phyloP scores from a whole-genome alignment of 2,329 filamentous ascomycete species.

The Fusarium brachygibbosum region DNA sequence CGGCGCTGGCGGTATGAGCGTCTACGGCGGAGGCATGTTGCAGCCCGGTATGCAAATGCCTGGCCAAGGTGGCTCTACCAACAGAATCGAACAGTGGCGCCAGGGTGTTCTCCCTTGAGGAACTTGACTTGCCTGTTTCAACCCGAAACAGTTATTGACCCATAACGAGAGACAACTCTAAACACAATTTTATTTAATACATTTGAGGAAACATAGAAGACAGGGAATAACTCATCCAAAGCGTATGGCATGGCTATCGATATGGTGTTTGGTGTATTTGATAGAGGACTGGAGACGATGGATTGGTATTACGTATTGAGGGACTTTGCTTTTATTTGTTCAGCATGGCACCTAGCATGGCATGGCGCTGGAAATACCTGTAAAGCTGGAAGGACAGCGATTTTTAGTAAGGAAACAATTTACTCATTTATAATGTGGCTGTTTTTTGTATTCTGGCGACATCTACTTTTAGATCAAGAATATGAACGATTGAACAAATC shows the following conservation, averaged over 20 bases:
- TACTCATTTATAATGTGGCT: slow-evolving; percentile 31
- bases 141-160: background rate
- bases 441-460: slow-evolving; percentile 2
- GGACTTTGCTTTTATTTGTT: slow-evolving; percentile 29
- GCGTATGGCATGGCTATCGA: slow-evolving; percentile 13
- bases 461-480: slow-evolving; percentile 18
- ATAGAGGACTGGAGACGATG: slow-evolving; percentile 28
- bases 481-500: slow-evolving; percentile 25
- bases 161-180: background rate
- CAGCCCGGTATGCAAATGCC: slow-evolving; percentile 50
- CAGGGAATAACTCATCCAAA: background rate
- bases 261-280: slow-evolving; percentile 31
- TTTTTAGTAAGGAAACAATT: slow-evolving; percentile 20
- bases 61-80: slow-evolving; percentile 49
- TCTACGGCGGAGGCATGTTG: slow-evolving; percentile 51
- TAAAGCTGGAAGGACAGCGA: slow-evolving; percentile 31
- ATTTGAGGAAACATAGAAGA: slow-evolving; percentile 18
- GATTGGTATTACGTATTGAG: slow-evolving; percentile 2
- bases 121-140: background rate
- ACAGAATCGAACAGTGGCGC: slow-evolving; percentile 60
- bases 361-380: slow-evolving; percentile 44
- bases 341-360: slow-evolving; percentile 46
- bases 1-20: slow-evolving; percentile 40
- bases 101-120: slow-evolving; percentile 57
- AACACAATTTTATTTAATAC: slow-evolving; percentile 20